These are phyloP conservation scores for Leersia perrieri DNA, from an alignment of 176 grass and related monocot species.

Conservation along the genomic window DNA sequence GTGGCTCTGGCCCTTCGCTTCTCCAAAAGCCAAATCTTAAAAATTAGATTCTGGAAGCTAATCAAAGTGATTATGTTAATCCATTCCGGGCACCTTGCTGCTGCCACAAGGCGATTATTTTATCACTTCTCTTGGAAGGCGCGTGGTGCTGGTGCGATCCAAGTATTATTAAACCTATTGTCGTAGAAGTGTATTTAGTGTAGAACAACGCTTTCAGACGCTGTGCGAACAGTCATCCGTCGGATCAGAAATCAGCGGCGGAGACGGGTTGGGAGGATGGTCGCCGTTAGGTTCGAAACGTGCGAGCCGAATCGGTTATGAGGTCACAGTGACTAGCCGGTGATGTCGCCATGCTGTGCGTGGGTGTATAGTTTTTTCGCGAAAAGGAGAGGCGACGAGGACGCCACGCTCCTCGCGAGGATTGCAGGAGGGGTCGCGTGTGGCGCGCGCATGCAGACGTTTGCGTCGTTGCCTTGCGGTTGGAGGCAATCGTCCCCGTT, in stretches of 20 bases:
- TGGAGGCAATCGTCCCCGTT: not conserved
- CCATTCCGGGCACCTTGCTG: constrained; percentile 16
- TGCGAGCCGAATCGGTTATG: not conserved
- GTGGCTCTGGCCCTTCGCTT: not conserved
- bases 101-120: not conserved
- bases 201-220: not conserved
- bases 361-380: not conserved
- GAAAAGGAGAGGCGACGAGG: not conserved
- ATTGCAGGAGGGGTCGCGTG: too few relatives aligned
- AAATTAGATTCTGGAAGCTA: not conserved
- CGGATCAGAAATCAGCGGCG: not conserved
- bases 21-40: not conserved
- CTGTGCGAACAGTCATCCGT: not conserved
- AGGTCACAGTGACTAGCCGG: not conserved
- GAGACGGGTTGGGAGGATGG: not conserved
- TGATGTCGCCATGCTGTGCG: not conserved
- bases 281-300: not conserved
- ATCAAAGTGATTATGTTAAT: constrained; percentile 32
- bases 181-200: too few relatives aligned
- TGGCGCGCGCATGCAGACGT: too few relatives aligned
- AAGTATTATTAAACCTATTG: not conserved
- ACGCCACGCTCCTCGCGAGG: not conserved
- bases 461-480: not conserved
- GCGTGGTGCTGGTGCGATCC: not conserved
- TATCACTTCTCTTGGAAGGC: not conserved